Evolutionary conservation across 768 basidiomycete species (phyloP).

Genomic region (Termitomyces sp.): DNA sequence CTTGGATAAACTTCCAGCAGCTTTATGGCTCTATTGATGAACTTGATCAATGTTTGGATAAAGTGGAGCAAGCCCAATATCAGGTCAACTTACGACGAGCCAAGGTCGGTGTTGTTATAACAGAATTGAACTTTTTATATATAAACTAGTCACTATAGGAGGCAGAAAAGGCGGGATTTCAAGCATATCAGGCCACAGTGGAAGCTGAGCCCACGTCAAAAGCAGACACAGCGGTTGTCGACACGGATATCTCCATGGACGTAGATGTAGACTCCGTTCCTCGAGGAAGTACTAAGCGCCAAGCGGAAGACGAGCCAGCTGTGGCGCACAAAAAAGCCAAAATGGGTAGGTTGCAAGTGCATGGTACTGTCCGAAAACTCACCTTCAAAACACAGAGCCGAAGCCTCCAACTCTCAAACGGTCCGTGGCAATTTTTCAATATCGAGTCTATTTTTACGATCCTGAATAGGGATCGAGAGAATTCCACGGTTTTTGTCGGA

Average conservation of each 20-base stretch:
- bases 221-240: slow-evolving; percentile 23
- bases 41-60: slow-evolving; percentile 55
- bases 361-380: neutral
- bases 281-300: slow-evolving; percentile 57
- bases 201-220: slow-evolving; percentile 32
- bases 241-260: slow-evolving; percentile 13
- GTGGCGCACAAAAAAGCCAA: slow-evolving; percentile 53
- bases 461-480: slow-evolving; percentile 80
- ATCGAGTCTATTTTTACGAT: neutral
- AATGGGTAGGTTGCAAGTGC: slow-evolving; percentile 38
- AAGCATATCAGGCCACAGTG: slow-evolving; percentile 39
- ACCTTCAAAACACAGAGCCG: slow-evolving; percentile 28
- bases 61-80: slow-evolving; percentile 57
- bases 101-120: slow-evolving; percentile 38
- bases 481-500: slow-evolving; percentile 85
- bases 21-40: slow-evolving; percentile 68
- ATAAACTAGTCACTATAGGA: slow-evolving; percentile 35
- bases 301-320: slow-evolving; percentile 49
- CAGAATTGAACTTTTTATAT: neutral
- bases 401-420: slow-evolving; percentile 51
- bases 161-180: slow-evolving; percentile 51
- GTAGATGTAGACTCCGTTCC: slow-evolving; percentile 12
- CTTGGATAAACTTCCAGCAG: slow-evolving; percentile 86
- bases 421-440: slow-evolving; percentile 25
- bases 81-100: slow-evolving; percentile 58